phyloP scores from a whole-genome alignment of 495 filamentous ascomycete species.

The Glarea lozoyensis region DNA sequence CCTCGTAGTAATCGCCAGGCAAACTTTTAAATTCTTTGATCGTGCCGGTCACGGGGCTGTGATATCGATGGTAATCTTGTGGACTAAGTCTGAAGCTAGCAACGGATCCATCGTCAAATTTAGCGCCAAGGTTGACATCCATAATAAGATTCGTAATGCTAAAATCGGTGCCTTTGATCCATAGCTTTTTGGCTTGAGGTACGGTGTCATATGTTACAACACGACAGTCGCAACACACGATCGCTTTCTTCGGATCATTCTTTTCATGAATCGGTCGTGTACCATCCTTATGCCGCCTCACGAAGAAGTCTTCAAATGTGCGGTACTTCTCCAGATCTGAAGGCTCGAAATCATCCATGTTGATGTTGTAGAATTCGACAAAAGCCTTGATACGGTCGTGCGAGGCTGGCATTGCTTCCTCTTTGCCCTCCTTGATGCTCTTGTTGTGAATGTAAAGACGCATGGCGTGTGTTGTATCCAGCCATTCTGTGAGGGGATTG shows the following conservation, averaged over 20 bases:
- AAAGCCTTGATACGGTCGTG: conserved; percentile 25
- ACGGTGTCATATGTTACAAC: conserved; percentile 27
- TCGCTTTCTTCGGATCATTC: conserved; percentile 20
- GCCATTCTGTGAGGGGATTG: conserved; percentile 32
- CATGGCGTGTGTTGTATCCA: conserved; percentile 27
- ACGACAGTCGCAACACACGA: conserved; percentile 32
- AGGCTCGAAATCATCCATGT: conserved; percentile 30
- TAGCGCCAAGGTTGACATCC: conserved; percentile 22
- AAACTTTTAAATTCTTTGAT: conserved; percentile 25
- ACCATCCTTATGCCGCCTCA: conserved; percentile 24
- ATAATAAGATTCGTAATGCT: conserved; percentile 29
- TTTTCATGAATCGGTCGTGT: conserved; percentile 25
- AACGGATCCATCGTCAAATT: conserved; percentile 28
- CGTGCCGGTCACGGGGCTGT: conserved; percentile 30
- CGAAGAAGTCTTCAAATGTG: conserved; percentile 36
- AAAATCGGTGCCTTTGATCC: conserved; percentile 37
- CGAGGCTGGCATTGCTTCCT: background rate
- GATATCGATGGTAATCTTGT: conserved; percentile 39
- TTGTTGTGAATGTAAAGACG: conserved; percentile 27
- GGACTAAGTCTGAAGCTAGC: conserved; percentile 32
- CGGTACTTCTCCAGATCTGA: conserved; percentile 25
- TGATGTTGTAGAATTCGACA: conserved; percentile 28
- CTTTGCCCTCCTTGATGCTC: conserved; percentile 10
- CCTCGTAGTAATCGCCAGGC: conserved; percentile 93
- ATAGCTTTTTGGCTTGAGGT: conserved; percentile 25